Base-by-base conservation (phyloP, 129 eudicot genomes). In the Chrysanthemum makinoi region DNA sequence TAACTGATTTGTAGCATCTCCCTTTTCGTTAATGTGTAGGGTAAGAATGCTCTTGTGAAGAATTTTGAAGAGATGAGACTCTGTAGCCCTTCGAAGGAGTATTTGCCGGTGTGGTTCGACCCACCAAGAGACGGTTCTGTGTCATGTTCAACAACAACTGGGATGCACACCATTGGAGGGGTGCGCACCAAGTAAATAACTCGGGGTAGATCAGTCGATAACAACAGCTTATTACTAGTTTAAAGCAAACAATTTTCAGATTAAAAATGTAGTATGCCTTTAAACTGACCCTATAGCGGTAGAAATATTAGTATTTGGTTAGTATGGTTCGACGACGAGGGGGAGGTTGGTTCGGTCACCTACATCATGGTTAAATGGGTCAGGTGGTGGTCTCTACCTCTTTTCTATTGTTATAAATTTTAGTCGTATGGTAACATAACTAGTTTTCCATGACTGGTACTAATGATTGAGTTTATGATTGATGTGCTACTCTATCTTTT, bases 21-120 rank as follows among this genome's bases (percentile, higher is more conserved):
- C 46, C 10, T 39, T 39, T 39, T 39, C 8, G 35, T 39, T 39
- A 39, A 39, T 39, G 46, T 10, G 51, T 46, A 78, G 82, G 82
- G 77, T 4, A 78, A 78, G 50, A 72, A 71, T 0, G 72, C 77
- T 26, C 68, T 78, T 10, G 55, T 72, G 54, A 71, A 48, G 15
- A 64, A 72, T 18, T 78, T 71, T 11, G 68, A 55, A 64, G 72
- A 67, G 30, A 78, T 78, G 77, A 73, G n/a, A 1, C 14, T 78
- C 0, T 39, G 62, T 10, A 78, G 82, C 15, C 82, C 82, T 3
- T 78, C 77, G 7, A 46, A 2, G 30, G 82, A 78, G 4, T 78
- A 46, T 8, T 15, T 78, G 68, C 82, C 77, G 4, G 82, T 78
- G 65, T 70, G 77, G 72, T 78, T 78, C 10, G 68, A 78, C 9